Conservation (phyloP, 2,329 filamentous ascomycete genomes). For the Pyrenophora graminea region DNA sequence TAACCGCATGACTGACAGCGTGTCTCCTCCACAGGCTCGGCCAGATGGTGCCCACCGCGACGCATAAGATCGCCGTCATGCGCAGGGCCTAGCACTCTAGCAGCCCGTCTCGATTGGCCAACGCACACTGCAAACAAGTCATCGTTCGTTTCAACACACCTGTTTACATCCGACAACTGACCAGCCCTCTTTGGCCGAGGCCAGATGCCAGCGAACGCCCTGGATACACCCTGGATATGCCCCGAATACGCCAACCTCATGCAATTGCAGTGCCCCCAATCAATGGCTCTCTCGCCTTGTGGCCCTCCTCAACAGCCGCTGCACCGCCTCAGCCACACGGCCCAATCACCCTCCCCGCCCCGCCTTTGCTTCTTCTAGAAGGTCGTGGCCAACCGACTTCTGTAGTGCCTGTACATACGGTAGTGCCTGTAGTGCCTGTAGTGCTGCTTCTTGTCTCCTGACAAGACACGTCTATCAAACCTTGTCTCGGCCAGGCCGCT, state of each 20-base stretch:
- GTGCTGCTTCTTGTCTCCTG: neutral
- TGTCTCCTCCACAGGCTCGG: slow-evolving; percentile 11
- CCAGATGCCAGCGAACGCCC: slow-evolving; percentile 19
- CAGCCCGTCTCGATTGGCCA: slow-evolving; percentile 17
- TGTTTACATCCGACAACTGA: slow-evolving; percentile 27
- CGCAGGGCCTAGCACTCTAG: slow-evolving; percentile 15
- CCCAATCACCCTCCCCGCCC: slow-evolving; percentile 18
- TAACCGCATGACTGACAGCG: slow-evolving; percentile 20
- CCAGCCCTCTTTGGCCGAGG: slow-evolving; percentile 18
- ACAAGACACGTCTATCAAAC: slow-evolving; percentile 14
- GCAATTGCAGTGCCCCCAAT: neutral
- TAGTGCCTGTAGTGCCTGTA: neutral
- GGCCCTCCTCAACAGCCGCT: slow-evolving; percentile 32
- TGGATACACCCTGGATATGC: too few species aligned
- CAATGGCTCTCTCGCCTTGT: neutral
- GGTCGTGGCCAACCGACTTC: slow-evolving; percentile 15
- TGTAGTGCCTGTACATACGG: too few species aligned
- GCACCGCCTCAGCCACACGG: slow-evolving; percentile 33
- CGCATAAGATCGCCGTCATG: slow-evolving; percentile 27
- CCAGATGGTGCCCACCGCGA: slow-evolving; percentile 25
- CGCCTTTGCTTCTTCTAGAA: slow-evolving; percentile 27
- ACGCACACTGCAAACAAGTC: slow-evolving; percentile 23
- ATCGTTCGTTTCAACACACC: slow-evolving; percentile 32
- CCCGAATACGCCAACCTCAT: neutral
- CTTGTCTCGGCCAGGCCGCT: slow-evolving; percentile 28